Evolutionary conservation across 2,329 filamentous ascomycete genomes (phyloP), one percentile per base, ranked within the genome.

Genomic region (Fusarium hostae): DNA sequence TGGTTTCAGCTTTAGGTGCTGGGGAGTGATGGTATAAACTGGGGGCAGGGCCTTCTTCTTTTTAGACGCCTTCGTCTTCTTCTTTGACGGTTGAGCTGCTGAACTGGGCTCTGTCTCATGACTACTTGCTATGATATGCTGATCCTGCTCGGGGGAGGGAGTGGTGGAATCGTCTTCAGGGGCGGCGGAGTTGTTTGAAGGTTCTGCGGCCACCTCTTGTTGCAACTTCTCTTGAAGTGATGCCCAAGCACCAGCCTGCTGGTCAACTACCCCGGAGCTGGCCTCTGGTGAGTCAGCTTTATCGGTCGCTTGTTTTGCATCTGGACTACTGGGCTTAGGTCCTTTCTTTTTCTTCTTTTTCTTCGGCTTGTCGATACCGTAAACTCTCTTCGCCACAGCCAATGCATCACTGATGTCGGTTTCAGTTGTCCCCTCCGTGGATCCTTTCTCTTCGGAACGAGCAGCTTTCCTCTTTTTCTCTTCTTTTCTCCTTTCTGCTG

Each of bases 1-100:
- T 20, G 81, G 78, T 4, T 58, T n/a, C 15, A 82, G 58, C 4
- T 71, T 32, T 9, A 83, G 54, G 5, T 63, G 58, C 6, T 37
- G 55, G 9, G 82, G 78, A 2, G 22, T 59, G 11, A 82, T 74
- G 0, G 65, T 73, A n/a, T 79, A 76, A 10, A 82, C 79, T 6
- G 80, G 56, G 3, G 66, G 62, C 9, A 34, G 18, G 20, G 61
- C 59, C 32, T 37, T 68, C 32, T 16, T 15, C 30, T 9, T 47
- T 22, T 16, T 37, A 22, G 40, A 18, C 34, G 20, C 22, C 28
- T 24, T 28, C 18, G 28, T n/a, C 40, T 56, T 52, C 20, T 59
- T 52, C n/a, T 24, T 35, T 13, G 28, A 35, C 13, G 44, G n/a
- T 30, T 44, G 22, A n/a, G 37, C 20, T 44, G n/a, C 22, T 28